These are phyloP conservation scores for Theileria luwenshuni DNA, from an alignment of 169 alveolate species.

Conservation along the genomic window DNA sequence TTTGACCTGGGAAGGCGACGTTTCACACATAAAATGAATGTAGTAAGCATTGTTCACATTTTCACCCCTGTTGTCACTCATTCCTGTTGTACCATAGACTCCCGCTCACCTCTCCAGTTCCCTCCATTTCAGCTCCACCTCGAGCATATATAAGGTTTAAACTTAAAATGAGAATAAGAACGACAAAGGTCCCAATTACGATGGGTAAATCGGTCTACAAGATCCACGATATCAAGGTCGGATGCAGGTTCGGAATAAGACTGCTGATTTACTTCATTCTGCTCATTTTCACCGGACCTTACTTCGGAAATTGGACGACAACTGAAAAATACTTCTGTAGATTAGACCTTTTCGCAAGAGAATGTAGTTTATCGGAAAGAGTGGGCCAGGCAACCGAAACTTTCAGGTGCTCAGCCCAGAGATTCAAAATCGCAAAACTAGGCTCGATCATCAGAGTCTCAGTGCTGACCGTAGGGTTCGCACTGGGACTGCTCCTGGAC, in stretches of 20 bases:
- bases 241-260: conserved; percentile 31
- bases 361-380: conserved; percentile 14
- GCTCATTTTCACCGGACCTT: conserved; percentile 52
- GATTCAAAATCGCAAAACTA: conserved; percentile 32
- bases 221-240: conserved; percentile 17
- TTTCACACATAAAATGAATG: too few relatives aligned
- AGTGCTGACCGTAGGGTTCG: conserved; percentile 31
- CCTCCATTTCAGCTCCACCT: too few relatives aligned
- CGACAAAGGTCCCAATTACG: not conserved
- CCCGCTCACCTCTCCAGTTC: too few relatives aligned
- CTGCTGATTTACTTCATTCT: conserved; percentile 35
- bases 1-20: too few relatives aligned
- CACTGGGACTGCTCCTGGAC: conserved; percentile 57
- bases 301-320: conserved; percentile 60
- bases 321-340: conserved; percentile 55
- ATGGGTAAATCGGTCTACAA: conserved; percentile 1
- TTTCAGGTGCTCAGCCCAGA: conserved; percentile 53
- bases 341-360: conserved; percentile 29
- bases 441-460: conserved; percentile 35
- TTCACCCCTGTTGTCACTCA: too few relatives aligned
- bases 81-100: too few relatives aligned
- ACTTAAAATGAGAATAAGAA: conserved; percentile 14
- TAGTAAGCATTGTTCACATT: too few relatives aligned
- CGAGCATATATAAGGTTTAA: too few relatives aligned
- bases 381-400: conserved; percentile 10